A percentile compares a stretch with the other conserved stretches of the same genome.
phyloP scores from a whole-genome alignment of 2,329 filamentous ascomycete genomes.

The Curvularia hawaiiensis region DNA sequence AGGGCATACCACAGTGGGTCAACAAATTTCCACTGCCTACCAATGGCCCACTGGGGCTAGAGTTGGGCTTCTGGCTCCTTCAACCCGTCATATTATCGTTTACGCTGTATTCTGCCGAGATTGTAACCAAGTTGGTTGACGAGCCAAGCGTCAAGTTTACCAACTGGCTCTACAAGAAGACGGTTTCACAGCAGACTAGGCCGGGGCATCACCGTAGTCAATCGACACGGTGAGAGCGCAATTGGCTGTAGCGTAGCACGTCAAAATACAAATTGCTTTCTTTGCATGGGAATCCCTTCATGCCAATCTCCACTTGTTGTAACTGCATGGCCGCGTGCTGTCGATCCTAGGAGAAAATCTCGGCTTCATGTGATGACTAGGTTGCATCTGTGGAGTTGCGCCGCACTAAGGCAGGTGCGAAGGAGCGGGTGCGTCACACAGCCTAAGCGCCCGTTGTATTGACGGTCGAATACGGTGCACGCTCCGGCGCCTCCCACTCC shows the following conservation, averaged over 20 bases:
- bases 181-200: slow-evolving; percentile 31
- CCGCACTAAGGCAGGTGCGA: slow-evolving; percentile 12
- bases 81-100: slow-evolving; percentile 57
- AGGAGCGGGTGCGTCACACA: neutral
- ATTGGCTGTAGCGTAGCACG: neutral
- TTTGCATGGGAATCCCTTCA: neutral
- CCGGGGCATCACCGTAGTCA: slow-evolving; percentile 14
- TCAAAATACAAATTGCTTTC: neutral
- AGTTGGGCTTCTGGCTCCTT: slow-evolving; percentile 61
- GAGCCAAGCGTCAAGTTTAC: slow-evolving; percentile 60
- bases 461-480: slow-evolving; percentile 18
- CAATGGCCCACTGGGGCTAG: slow-evolving; percentile 62
- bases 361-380: slow-evolving; percentile 22
- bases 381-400: neutral
- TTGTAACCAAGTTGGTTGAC: slow-evolving; percentile 44
- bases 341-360: slow-evolving; percentile 1
- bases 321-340: neutral
- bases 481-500: slow-evolving; percentile 19
- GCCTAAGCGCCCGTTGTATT: slow-evolving; percentile 15
- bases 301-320: neutral
- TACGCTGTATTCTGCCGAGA: slow-evolving; percentile 41
- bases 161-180: slow-evolving; percentile 60
- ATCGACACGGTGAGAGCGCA: slow-evolving; percentile 1
- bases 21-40: slow-evolving; percentile 61
- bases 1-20: slow-evolving; percentile 62